Base-by-base conservation (phyloP, 2,329 filamentous ascomycete species). In the Orbilia javanica region DNA sequence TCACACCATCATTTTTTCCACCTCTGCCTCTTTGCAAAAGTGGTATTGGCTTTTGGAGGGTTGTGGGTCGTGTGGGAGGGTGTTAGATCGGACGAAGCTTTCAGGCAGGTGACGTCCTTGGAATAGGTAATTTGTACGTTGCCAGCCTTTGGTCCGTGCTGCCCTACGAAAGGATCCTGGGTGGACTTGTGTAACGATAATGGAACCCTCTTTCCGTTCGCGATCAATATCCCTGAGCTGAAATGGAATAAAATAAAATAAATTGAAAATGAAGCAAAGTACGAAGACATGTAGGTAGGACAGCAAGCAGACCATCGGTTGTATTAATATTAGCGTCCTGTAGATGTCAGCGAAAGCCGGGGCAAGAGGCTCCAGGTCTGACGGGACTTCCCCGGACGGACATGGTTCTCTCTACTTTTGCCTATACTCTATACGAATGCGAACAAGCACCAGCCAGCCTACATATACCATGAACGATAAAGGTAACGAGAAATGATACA, bases 31-130 rank as follows among this genome's bases (percentile, higher is more conserved):
- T 13, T 6, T 6, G 8, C 10, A 3, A 44, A 15, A 5, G 31
- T 34, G 10, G 39, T n/a, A 10, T 13, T 39, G 20, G 42, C 42
- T 44, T 44, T 44, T n/a, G n/a, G 39, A 55, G 52, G n/a, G 15
- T 34, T 18, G 52, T 55, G 52, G 52, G 52, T 55, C 52, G 52
- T 55, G 52, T 55, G 52, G 52, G 52, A 55, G 52, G n/a, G n/a
- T n/a, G n/a, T n/a, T 4, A 55, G 52, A 55, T 55, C 52, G 52
- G 52, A 55, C 52, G 52, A 55, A 55, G 52, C 15, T 6, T 55
- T 55, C 8, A 8, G 52, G 52, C 52, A 55, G 52, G 52, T 55
- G 52, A 55, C 27, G 42, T 44, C 18, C 42, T 44, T 44, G 15
- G 4, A 44, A 15, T 27, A 57, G 11, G n/a, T n/a, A n/a, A n/a